Evolutionary conservation across 148 eudicot species (phyloP), one percentile per base, ranked within the genome.

Genomic region (Cornus kousa): DNA sequence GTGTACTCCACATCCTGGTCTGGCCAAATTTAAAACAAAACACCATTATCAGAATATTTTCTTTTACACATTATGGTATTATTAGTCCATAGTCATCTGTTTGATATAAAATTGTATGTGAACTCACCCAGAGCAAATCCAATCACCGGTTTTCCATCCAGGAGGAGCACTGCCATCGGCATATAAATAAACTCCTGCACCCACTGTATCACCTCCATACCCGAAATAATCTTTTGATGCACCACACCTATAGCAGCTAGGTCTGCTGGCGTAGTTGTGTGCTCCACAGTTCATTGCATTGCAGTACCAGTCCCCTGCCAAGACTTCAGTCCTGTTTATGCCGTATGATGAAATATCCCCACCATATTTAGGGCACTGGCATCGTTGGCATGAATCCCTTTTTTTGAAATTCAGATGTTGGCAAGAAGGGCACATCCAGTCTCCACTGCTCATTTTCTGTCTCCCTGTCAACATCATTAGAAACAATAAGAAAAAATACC

Each of bases 301-400:
- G 73, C 97, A 94, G 65, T 91, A 94, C 98, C 98, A 94, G 78
- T 94, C 97, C 64, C 97, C 98, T 0, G 97, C 85, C 84, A 92
- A 72, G 5, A 87, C 89, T 53, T 88, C 92, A 0, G 87, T 82
- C 70, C 76, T 80, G 71, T 78, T 83, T 14, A 77, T 37, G 16
- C 71, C 83, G 70, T 83, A 90, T 0, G 90, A 28, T 16, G 89
- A 43, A 17, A 87, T 74, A 24, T 86, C 78, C 31, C 80, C 81
- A 13, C 86, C 91, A 37, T 46, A 89, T 75, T 88, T 92, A 3
- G 97, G 87, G 68, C 87, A 83, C 77, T 86, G 84, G 64, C 98
- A 94, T 65, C 85, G 74, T 72, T 94, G 97, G 84, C 97, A 94
- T 2, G 82, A 7, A 3, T 94, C 97, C 16, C 98, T 82, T 81